Base-by-base conservation (phyloP, 306 rosid genomes). In the Prunus dulcis region DNA sequence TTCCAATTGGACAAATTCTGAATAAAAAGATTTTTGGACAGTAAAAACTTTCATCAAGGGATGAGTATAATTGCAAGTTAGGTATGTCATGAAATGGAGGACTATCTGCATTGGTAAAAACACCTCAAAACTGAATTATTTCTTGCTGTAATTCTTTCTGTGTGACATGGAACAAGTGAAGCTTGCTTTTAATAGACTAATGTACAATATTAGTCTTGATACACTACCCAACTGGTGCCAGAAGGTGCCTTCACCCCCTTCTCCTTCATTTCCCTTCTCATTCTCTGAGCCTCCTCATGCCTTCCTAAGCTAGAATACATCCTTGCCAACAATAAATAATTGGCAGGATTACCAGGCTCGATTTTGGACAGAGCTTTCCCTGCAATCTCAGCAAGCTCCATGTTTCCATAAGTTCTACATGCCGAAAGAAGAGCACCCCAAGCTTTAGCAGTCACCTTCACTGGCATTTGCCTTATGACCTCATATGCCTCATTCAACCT, bases 371-470 rank as follows among this genome's bases (percentile, higher is more conserved):
- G 84, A 64, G 93, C 93, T 47, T 72, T 83, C 41, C 79, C 96
- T 1, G 96, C 96, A 69, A 87, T 84, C 84, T 92, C 91, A 4
- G 88, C 96, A 78, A 92, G 74, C 75, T 82, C 81, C 63, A 87
- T 56, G 58, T 92, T 85, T 22, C 93, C 97, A 53, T 84, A 83
- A 57, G 82, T 87, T 81, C 87, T 81, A 77, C 97, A 92, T 50
- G 93, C 96, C 72, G 93, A 93, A 7, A 92, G 93, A 22, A 92
- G 86, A 5, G 92, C 92, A 22, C 93, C 92, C 97, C 97, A 92
- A 19, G 92, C 93, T 77, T 86, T 88, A 10, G 87, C 93, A 32
- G 93, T 92, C 65, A 75, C 97, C 83, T 79, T 84, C 75, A 88
- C 92, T 0, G 96, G 96, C 97, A 88, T 90, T 79, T 81, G 83